Evolutionary conservation across 202 grass and related monocot genomes (phyloP), one percentile per base, ranked within the genome.

Genomic region (Dendrocalamus latiflorus): DNA sequence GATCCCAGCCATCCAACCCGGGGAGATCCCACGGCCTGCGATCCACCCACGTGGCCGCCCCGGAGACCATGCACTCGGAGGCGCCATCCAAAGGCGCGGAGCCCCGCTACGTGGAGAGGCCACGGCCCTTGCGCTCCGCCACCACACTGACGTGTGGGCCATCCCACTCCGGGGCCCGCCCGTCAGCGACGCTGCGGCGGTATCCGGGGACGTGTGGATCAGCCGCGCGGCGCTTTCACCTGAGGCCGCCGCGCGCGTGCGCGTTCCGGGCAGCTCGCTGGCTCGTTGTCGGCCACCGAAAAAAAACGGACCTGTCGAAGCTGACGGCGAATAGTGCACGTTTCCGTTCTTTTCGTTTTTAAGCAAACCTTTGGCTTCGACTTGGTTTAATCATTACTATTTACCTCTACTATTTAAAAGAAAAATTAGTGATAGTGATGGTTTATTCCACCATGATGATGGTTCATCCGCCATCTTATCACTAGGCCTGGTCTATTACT

Each of bases 81-180:
- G 61, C 43, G 68, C 34, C 74, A 86, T 75, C 88, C 56, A 73
- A 37, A 86, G 88, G 84, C 75, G 51, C 10, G 1, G 61, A 75
- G 36, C 4, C 20, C 10, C 5, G 74, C 68, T 83, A 90, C 88
- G 88, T 90, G 84, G 84, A 78, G 50, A 12, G 9, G 74, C 53
- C 20, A 16, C 16, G 18, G 24, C 41, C 84, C 13, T 65, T 61
- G 42, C 49, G 50, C 73, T 0, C 10, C n/a, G 20, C 13, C 1
- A 1, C 0, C 10, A 21, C 30, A 6, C 65, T 75, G 88, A 74
- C 83, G 25, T 9, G 65, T 1, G 87, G 87, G 83, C 70, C 76
- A 15, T n/a, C 11, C 0, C 0, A 0, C 0, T 0, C 0, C 9
- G 0, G n/a, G 82, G 2, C 87, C 77, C 66, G 18, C 39, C 0